Evolutionary conservation across 495 filamentous ascomycete genomes (phyloP), one percentile per base, ranked within the genome.

Genomic region (Terfezia claveryi): DNA sequence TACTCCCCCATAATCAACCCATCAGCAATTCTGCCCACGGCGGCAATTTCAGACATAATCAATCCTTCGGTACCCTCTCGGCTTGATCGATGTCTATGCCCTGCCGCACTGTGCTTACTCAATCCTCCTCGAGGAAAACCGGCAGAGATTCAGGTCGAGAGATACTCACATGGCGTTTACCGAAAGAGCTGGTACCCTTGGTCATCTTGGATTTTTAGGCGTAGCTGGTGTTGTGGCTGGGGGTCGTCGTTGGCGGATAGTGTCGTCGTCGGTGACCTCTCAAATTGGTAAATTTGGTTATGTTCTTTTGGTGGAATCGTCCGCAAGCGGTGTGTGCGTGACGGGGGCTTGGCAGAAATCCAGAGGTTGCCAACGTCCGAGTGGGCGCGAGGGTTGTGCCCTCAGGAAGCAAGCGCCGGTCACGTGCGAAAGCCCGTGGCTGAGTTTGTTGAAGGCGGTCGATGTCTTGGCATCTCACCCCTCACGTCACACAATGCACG

Each of bases 1-100:
- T 79, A 86, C 27, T 32, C 27, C 27, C 27, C 27, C 4, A 7
- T 5, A 32, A 32, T 4, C 27, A 7, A 32, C 4, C 27, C 4
- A 32, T 32, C 27, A 32, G 27, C 27, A 32, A 32, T 32, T 32
- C 27, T 32, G 27, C 27, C 27, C 27, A 32, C 27, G 27, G 7
- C 27, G 27, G 27, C 27, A 1, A 32, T 32, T 7, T 32, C 27
- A 1, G 7, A 32, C 27, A 32, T 7, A 32, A 32, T 7, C 27
- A 32, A 32, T 32, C 27, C 27, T 32, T 2, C 27, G 4, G 27
- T 32, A 1, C 7, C 27, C 27, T 20, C 27, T 32, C 27, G 27
- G 27, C 27, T 32, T 7, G 7, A 32, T 32, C 27, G 27, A 32
- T 7, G 27, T 2, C 27, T 7, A 32, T 27, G 4, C 27, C 27